phyloP scores from a whole-genome alignment of 768 basidiomycete genomes.

The Gloeostereum incarnatum region DNA sequence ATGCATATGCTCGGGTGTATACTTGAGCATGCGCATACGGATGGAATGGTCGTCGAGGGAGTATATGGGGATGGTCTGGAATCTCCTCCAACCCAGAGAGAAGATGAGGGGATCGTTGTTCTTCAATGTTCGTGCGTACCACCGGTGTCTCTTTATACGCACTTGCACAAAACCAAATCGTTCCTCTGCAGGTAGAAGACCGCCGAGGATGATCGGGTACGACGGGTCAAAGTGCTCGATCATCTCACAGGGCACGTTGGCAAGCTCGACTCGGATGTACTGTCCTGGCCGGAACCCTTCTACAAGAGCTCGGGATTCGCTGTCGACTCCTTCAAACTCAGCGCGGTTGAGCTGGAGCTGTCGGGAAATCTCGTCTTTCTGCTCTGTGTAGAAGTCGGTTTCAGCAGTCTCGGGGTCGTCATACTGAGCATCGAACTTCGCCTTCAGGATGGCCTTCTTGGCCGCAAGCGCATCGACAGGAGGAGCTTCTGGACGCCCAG shows the following conservation, averaged over 20 bases:
- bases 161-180: slow-evolving; percentile 92
- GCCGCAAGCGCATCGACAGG: slow-evolving; percentile 52
- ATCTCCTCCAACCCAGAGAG: slow-evolving; percentile 96
- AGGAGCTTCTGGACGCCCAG: slow-evolving; percentile 22
- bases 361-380: slow-evolving; percentile 85
- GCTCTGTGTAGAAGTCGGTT: slow-evolving; percentile 82
- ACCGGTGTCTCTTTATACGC: slow-evolving; percentile 92
- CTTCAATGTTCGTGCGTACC: slow-evolving; percentile 87
- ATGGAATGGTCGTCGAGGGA: slow-evolving; percentile 96
- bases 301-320: slow-evolving; percentile 70
- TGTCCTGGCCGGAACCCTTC: slow-evolving; percentile 88
- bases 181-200: slow-evolving; percentile 83
- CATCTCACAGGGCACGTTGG: slow-evolving; percentile 81
- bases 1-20: slow-evolving; percentile 99
- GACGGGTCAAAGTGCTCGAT: slow-evolving; percentile 87
- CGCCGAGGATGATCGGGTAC: slow-evolving; percentile 89
- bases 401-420: slow-evolving; percentile 78
- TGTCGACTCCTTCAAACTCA: slow-evolving; percentile 77
- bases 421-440: slow-evolving; percentile 95
- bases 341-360: slow-evolving; percentile 76
- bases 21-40: slow-evolving; percentile 98
- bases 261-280: slow-evolving; percentile 89
- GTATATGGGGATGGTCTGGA: slow-evolving; percentile 93
- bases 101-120: slow-evolving; percentile 95
- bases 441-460: slow-evolving; percentile 88